Evolutionary conservation across 2,329 filamentous ascomycete genomes (phyloP), one percentile per base, ranked within the genome.

Genomic region (Colletotrichum agaves): DNA sequence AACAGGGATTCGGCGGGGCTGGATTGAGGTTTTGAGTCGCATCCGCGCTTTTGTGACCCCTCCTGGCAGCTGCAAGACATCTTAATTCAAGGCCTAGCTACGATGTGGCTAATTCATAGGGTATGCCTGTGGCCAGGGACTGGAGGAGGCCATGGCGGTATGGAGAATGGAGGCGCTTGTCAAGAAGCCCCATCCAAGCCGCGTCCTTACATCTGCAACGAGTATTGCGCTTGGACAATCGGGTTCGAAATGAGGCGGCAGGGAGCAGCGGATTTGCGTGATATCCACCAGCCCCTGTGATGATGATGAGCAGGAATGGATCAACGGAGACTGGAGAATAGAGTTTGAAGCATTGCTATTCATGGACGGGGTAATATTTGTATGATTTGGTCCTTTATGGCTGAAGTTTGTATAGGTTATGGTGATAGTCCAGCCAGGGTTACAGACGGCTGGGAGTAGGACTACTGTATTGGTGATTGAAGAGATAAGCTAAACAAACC

Each of bases 21-120:
- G n/a, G 17, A 59, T 44, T 53, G 61, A 4, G 61, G 61, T 11
- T 23, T 59, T 49, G 55, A 64, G 53, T 67, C 53, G 31, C 41
- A 60, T 59, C 53, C 60, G 39, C n/a, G 35, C 23, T 10, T 53
- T 64, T 47, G 17, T 31, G 53, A 60, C 53, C 61, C 61, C 53
- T 67, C 61, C 65, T 67, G 61, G 55, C 47, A 60, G 65, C 47
- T 64, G 65, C 65, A 60, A 67, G 65, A 64, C 65, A 67, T 64
- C 27, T 27, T 47, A n/a, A 33, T 58, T 59, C 11, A 52, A 55
- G 53, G 44, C 33, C 41, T n/a, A n/a, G n/a, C n/a, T 41, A n/a
- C 46, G 41, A 55, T 23, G 41, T 27, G 35, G 46, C 43, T 13
- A 33, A 46, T 21, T 31, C 43, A 41, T n/a, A n/a, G n/a, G n/a